These are phyloP conservation scores for Aspergillus biplanus DNA, from an alignment of 495 filamentous ascomycete species.

Conservation along the genomic window DNA sequence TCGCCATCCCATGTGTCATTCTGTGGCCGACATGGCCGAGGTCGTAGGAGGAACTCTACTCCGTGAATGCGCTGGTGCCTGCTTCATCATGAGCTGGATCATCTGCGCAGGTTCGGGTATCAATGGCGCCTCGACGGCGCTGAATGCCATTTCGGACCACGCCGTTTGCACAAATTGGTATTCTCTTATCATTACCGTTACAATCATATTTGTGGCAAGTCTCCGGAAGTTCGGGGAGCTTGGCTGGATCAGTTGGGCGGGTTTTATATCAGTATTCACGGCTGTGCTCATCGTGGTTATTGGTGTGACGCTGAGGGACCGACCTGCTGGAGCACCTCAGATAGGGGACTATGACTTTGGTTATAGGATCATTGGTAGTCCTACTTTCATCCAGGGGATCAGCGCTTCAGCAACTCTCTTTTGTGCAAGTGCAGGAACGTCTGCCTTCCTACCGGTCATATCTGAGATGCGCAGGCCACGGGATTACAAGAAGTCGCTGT, in stretches of 20 bases:
- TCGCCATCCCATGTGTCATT: too few species aligned
- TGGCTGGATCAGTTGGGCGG: conserved; percentile 44
- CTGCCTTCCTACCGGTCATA: conserved; percentile 72
- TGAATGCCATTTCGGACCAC: conserved; percentile 66
- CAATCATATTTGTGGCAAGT: conserved; percentile 36
- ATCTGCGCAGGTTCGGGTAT: background rate
- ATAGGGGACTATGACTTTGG: conserved; percentile 34
- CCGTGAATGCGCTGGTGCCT: too few species aligned
- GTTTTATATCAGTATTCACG: too few species aligned
- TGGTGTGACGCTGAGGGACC: conserved; percentile 57
- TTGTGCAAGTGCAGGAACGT: conserved; percentile 66
- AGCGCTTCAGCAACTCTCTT: conserved; percentile 68
- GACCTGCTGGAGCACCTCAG: conserved; percentile 38
- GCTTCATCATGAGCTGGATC: too few species aligned
- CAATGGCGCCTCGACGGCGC: conserved; percentile 58
- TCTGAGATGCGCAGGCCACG: conserved; percentile 71
- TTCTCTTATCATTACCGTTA: conserved; percentile 35
- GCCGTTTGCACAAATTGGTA: conserved; percentile 61
- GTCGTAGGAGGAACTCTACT: too few species aligned
- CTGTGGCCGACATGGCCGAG: too few species aligned
- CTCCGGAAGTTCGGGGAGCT: conserved; percentile 45
- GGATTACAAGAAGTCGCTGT: conserved; percentile 65
- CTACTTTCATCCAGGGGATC: conserved; percentile 37
- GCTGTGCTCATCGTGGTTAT: conserved; percentile 73
- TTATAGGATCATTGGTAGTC: conserved; percentile 33